phyloP scores from a whole-genome alignment of 2,329 filamentous ascomycete species.

The Fusarium oligoseptatum region DNA sequence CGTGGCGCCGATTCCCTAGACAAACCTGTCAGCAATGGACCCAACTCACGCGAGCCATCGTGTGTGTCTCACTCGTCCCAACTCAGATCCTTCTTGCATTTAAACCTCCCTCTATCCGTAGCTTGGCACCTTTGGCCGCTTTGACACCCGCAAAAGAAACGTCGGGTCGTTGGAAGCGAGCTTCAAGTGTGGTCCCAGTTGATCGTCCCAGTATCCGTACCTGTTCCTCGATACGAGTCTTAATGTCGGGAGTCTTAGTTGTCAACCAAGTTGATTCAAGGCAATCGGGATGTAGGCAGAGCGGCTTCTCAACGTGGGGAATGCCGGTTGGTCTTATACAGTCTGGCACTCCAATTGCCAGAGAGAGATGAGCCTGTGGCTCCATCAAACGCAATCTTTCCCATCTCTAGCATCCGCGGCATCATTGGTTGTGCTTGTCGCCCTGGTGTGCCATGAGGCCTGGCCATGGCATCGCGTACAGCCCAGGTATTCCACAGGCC shows the following conservation, averaged over 20 bases:
- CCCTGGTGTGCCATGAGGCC: constrained; percentile 31
- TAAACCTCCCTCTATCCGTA: constrained; percentile 16
- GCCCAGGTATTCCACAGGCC: constrained; percentile 28
- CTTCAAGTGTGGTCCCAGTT: neutral
- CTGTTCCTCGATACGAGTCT: neutral
- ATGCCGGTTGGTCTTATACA: constrained; percentile 42
- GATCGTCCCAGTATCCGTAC: neutral
- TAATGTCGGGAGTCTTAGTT: neutral
- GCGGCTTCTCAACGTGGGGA: constrained; percentile 28
- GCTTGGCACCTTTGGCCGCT: constrained; percentile 26
- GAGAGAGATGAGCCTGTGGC: constrained; percentile 26
- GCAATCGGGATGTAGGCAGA: constrained; percentile 1
- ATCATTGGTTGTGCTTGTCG: constrained; percentile 28
- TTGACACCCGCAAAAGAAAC: constrained; percentile 26
- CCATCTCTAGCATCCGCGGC: constrained; percentile 20
- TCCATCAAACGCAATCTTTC: constrained; percentile 28
- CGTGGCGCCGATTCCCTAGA: constrained; percentile 21
- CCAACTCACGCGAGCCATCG: constrained; percentile 31
- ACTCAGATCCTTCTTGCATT: constrained; percentile 29
- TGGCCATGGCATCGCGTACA: constrained; percentile 34
- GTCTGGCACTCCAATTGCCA: constrained; percentile 14
- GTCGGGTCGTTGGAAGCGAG: constrained; percentile 9
- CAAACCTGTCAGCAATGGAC: constrained; percentile 31
- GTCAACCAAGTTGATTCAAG: constrained; percentile 1
- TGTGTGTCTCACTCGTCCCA: constrained; percentile 36